Evolutionary conservation across 2,329 filamentous ascomycete species (phyloP), one percentile per base, ranked within the genome.

Genomic region (Pezicula carpinea): DNA sequence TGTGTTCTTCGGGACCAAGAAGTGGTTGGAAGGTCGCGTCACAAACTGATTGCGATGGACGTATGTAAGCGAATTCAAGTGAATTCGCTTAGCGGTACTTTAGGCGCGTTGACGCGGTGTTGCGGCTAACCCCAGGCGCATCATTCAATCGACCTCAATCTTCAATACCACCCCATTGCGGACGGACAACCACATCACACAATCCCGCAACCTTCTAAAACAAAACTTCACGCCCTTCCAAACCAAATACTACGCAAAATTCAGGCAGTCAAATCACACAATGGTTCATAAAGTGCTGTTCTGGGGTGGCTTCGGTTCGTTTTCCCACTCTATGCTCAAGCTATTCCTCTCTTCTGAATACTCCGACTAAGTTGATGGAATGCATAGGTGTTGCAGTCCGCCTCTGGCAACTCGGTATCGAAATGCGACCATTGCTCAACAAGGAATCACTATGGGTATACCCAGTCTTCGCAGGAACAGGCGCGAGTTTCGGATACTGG

Each of bases 401-500:
- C 61, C 80, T 93, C 70, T 96, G 91, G 89, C 93, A 97, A 72
- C 85, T 99, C 67, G 93, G 92, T 64, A 93, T 99, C 68, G 90
- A 99, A 75, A 96, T 95, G 90, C 89, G 91, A 53, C 93, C 92
- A 44, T 85, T 96, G 69, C 89, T 97, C 79, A 84, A 86, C 72
- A 82, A 78, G 64, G 77, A 85, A 66, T 87, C 86, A 46, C 81
- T 96, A 63, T 95, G 89, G 87, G 89, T 83, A 43, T 99, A 96
- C 74, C 93, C 93, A 46, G 72, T 92, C 59, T 99, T 93, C 71
- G 91, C 84, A 49, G 80, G 80, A 59, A 81, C 89, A 54, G 91
- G 91, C 60, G 91, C 85, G 59, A 89, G 86, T 71, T 96, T 97
- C 72, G 93, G 93, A 59, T 96, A 96, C 77, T 99, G 92, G 90